Evolutionary conservation across 306 rosid species (phyloP).

Genomic region (Cucurbita argyrosperma): DNA sequence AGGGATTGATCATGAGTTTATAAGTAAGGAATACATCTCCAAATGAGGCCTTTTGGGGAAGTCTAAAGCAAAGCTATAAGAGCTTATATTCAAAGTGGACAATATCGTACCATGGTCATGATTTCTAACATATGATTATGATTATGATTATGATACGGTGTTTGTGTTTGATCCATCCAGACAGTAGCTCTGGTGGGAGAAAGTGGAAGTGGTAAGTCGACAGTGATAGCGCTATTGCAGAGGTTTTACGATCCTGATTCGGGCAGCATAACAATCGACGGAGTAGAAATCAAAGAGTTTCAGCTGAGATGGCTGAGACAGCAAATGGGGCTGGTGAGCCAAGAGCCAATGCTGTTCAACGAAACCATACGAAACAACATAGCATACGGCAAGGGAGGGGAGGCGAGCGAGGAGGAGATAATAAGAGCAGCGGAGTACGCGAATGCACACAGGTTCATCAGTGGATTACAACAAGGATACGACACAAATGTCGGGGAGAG

Average conservation of each 20-base stretch:
- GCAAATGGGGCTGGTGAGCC: constrained; percentile 17
- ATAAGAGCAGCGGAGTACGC: constrained; percentile 9
- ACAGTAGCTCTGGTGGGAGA: constrained; percentile 15
- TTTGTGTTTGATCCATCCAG: background rate
- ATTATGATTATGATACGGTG: background rate
- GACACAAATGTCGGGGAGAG: constrained; percentile 35
- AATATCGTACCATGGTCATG: too few relatives aligned
- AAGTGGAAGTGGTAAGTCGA: constrained; percentile 15
- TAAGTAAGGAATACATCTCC: too few relatives aligned
- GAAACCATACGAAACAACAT: constrained; percentile 12
- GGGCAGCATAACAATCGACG: constrained; percentile 6
- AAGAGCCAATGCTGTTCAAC: constrained; percentile 12
- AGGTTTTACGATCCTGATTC: constrained; percentile 14
- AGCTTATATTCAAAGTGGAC: too few relatives aligned
- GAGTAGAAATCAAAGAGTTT: constrained; percentile 8
- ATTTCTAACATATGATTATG: too few relatives aligned
- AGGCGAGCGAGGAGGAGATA: constrained; percentile 6
- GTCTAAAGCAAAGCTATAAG: too few relatives aligned
- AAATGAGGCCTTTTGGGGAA: too few relatives aligned
- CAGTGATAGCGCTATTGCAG: background rate
- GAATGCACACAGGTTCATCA: constrained; percentile 11
- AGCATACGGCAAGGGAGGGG: constrained; percentile 5
- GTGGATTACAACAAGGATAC: constrained; percentile 3
- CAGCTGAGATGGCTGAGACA: constrained; percentile 12
- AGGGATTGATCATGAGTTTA: too few relatives aligned